Evolutionary conservation across 1,139 yeast genomes (phyloP).

Genomic region (Candida albicans): DNA sequence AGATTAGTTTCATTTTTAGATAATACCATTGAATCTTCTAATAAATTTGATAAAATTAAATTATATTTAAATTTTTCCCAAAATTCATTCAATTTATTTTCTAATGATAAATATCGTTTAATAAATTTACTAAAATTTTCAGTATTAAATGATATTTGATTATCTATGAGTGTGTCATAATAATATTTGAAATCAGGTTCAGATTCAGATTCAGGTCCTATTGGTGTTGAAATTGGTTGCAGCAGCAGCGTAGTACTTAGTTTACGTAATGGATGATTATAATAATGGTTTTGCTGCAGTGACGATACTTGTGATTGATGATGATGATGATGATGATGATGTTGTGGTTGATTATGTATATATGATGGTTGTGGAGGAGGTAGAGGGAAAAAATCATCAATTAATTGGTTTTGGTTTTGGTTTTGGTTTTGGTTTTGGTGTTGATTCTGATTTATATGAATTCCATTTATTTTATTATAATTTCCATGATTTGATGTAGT

Average conservation of each 20-base stretch:
- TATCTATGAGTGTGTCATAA: conserved; percentile 8
- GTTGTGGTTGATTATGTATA: background rate
- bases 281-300: background rate
- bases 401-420: background rate
- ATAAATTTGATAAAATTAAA: conserved; percentile 39
- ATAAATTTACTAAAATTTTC: conserved; percentile 30
- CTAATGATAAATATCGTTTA: conserved; percentile 27
- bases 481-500: conserved; percentile 3
- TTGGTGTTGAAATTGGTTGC: background rate
- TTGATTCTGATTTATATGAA: conserved; percentile 5
- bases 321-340: background rate
- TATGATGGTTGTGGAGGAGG: conserved; percentile 8
- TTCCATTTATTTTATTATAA: too few species aligned
- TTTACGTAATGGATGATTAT: background rate
- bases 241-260: conserved; percentile 1
- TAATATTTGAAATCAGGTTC: conserved; percentile 8
- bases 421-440: conserved; percentile 3
- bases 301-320: background rate
- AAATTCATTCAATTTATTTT: conserved; percentile 21
- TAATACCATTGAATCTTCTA: conserved; percentile 44
- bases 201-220: background rate
- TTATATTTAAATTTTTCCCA: conserved; percentile 48
- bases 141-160: conserved; percentile 17
- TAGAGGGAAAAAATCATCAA: conserved; percentile 2
- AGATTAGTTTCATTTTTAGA: conserved; percentile 45